Evolutionary conservation across 345 rosid species (phyloP).

Genomic region (Eucalyptus virginea): DNA sequence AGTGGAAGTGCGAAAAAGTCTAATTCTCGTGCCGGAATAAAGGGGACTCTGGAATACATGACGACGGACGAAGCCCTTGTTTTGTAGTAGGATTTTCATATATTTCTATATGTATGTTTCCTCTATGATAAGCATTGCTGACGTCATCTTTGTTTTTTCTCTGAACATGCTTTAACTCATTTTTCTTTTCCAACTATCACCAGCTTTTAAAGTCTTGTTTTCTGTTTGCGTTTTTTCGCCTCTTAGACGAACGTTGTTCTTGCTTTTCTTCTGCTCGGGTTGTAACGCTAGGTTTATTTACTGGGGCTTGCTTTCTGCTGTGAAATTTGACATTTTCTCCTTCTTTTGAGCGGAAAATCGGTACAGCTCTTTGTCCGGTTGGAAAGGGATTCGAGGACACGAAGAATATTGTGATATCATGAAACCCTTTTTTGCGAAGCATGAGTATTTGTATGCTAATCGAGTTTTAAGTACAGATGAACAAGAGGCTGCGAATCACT

Average conservation of each 20-base stretch:
- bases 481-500: background rate
- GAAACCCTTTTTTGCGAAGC: background rate
- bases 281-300: background rate
- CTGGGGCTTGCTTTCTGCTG: background rate
- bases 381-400: background rate
- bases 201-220: background rate
- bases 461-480: background rate
- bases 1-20: background rate
- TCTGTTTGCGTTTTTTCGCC: background rate
- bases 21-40: background rate
- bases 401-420: background rate
- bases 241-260: background rate
- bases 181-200: background rate
- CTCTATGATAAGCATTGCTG: background rate
- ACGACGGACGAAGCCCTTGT: background rate
- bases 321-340: background rate
- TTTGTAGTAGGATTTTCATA: background rate
- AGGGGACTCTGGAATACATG: background rate
- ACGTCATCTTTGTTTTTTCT: background rate
- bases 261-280: background rate
- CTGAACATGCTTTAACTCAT: background rate
- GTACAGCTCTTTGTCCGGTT: background rate
- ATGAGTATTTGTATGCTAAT: background rate
- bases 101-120: background rate
- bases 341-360: background rate